These are phyloP conservation scores for Thermochaetoides thermophila DNA, from an alignment of 495 filamentous ascomycete genomes.

Conservation along the genomic window DNA sequence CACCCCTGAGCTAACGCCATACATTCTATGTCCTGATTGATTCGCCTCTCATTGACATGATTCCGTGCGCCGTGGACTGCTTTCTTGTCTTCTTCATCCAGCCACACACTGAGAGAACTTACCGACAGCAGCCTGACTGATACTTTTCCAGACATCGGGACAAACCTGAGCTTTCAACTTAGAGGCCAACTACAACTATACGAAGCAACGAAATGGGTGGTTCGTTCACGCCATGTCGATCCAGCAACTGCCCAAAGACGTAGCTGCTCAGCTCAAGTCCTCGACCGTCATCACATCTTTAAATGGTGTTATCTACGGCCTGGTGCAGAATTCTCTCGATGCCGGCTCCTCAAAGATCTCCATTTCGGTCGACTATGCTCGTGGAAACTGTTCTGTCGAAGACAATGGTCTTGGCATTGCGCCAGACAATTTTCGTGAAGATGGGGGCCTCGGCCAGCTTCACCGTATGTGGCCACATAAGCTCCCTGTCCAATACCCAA, in stretches of 20 bases:
- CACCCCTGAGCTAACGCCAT: too few relatives aligned
- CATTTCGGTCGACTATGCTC: conserved; percentile 57
- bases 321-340: conserved; percentile 82
- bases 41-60: too few relatives aligned
- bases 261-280: conserved; percentile 75
- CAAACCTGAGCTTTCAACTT: too few relatives aligned
- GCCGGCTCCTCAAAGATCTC: conserved; percentile 56
- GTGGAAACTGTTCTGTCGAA: conserved; percentile 71
- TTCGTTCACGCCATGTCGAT: conserved; percentile 55
- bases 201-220: conserved; percentile 7
- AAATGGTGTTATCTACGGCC: conserved; percentile 53
- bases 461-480: conserved; percentile 42
- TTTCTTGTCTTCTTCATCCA: too few relatives aligned
- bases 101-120: too few relatives aligned
- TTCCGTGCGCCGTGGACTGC: too few relatives aligned
- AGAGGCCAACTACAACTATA: too few relatives aligned
- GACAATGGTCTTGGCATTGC: conserved; percentile 76
- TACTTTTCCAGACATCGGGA: too few relatives aligned
- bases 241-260: conserved; percentile 54
- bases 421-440: conserved; percentile 51
- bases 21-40: too few relatives aligned
- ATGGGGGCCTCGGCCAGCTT: conserved; percentile 58
- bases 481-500: too few relatives aligned
- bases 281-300: conserved; percentile 64
- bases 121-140: too few relatives aligned